phyloP scores from a whole-genome alignment of 2,329 filamentous ascomycete species.

The Sporothrix pseudoabietina region DNA sequence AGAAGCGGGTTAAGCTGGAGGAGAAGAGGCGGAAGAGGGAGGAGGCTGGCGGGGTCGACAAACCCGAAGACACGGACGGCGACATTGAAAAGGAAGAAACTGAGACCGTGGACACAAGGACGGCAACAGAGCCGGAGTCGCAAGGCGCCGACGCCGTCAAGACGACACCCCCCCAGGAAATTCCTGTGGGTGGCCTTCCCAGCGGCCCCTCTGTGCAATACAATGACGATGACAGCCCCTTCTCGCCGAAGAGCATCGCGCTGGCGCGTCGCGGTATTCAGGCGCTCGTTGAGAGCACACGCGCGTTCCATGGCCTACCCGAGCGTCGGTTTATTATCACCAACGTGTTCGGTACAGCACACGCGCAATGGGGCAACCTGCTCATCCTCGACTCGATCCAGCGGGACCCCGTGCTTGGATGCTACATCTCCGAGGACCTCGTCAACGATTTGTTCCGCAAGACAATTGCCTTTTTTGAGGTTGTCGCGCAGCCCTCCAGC shows the following conservation, averaged over 20 bases:
- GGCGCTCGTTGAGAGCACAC: conserved; percentile 81
- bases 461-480: conserved; percentile 75
- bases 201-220: not conserved
- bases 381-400: conserved; percentile 84
- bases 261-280: conserved; percentile 66
- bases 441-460: conserved; percentile 65
- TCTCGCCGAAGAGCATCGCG: conserved; percentile 52
- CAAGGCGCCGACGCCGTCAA: not conserved
- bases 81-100: not conserved
- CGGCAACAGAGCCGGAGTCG: not conserved
- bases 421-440: conserved; percentile 57
- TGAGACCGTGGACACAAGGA: not conserved
- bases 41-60: conserved; percentile 24
- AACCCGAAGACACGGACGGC: conserved; percentile 30
- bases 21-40: not conserved
- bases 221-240: not conserved
- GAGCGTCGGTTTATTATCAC: conserved; percentile 77
- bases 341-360: conserved; percentile 93
- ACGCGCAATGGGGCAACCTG: conserved; percentile 98
- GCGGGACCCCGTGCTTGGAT: conserved; percentile 62
- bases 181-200: not conserved
- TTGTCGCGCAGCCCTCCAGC: conserved; percentile 72
- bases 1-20: conserved; percentile 30
- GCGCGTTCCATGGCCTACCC: conserved; percentile 70
- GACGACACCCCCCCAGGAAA: not conserved